phyloP scores from a whole-genome alignment of 768 basidiomycete genomes.

The Macrolepiota albuminosa region DNA sequence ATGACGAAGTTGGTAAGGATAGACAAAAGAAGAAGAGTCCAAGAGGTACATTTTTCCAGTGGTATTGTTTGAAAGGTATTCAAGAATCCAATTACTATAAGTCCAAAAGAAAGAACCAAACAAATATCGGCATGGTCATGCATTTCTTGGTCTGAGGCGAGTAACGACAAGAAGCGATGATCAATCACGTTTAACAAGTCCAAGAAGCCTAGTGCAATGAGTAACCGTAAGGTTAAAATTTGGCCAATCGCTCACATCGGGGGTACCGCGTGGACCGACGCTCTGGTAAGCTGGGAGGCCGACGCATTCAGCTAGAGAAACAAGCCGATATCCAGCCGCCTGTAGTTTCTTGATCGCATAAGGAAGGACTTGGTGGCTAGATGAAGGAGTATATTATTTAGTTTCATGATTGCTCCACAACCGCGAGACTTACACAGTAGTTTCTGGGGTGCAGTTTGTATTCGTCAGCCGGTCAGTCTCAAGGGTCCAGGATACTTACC shows the following conservation, averaged over 20 bases:
- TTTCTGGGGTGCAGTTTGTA: slow-evolving; percentile 19
- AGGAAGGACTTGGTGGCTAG: slow-evolving; percentile 31
- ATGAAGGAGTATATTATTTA: not conserved
- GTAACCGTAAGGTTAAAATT: not conserved
- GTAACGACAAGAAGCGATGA: not conserved
- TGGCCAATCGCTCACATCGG: slow-evolving; percentile 24
- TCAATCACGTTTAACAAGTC: slow-evolving; percentile 8
- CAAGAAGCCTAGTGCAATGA: slow-evolving; percentile 5
- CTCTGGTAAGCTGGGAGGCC: slow-evolving; percentile 32
- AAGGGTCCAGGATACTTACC: slow-evolving; percentile 17
- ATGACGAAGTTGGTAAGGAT: not conserved
- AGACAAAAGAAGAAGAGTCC: not conserved
- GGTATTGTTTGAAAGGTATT: not conserved
- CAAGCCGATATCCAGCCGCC: slow-evolving; percentile 35
- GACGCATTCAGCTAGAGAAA: slow-evolving; percentile 37
- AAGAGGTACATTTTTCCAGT: not conserved
- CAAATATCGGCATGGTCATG: not conserved
- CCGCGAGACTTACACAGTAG: slow-evolving; percentile 27
- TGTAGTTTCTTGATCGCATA: slow-evolving; percentile 31
- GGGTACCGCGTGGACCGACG: slow-evolving; percentile 20
- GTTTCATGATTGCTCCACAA: not conserved
- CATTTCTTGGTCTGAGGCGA: not conserved
- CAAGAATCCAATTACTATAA: not conserved
- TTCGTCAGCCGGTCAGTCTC: not conserved
- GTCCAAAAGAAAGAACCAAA: not conserved